Base-by-base conservation (phyloP, 2,329 filamentous ascomycete genomes). In the Lecanosticta acicola region DNA sequence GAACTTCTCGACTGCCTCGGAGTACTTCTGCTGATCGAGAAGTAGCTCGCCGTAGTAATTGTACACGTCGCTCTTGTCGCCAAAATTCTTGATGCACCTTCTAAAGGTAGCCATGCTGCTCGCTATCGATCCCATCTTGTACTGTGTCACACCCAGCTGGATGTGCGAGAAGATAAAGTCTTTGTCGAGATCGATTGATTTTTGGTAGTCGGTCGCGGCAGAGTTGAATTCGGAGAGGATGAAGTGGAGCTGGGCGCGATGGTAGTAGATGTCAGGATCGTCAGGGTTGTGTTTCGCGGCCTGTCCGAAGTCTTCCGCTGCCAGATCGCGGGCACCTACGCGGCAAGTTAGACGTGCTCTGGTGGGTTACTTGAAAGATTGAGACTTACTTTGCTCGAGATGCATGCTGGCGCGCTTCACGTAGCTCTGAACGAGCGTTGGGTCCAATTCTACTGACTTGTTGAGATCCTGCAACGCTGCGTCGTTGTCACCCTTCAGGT, bases 111-210 rank as follows among this genome's bases (percentile, higher is more conserved):
- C 91, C 89, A 97, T 97, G 38, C 90, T 95, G 7, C 90, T 96
- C 5, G 93, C 93, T 48, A 98, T 86, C 21, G 88, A 95, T 58
- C 93, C 93, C 85, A 97, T 94, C 83, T 98, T 98, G 77, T 98
- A 98, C 71, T 98, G 93, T 40, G 93, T 98, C 42, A 98, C 93
- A 68, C 93, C 93, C 35, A 98, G 86, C 71, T 98, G 93, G 63
- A 98, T 98, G 73, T 98, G 93, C 5, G 91, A 97, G 79, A 95
- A 98, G 73, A 98, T 98, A 71, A 98, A 98, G 58, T 87, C 83
- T 59, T 82, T 80, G 74, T 98, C 93, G 21, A 98, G 79, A 61
- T 98, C 93, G 62, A 98, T 98, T 2, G 93, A 97, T 73, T 94
- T 96, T 69, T 98, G 93, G 74, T 98, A 98, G 72, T 98, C 93